Percentiles rank a stretch among this genome's conserved stretches.
These are phyloP conservation scores for Ogataea paraovalis DNA, from an alignment of 805 yeast species.

Conservation along the genomic window DNA sequence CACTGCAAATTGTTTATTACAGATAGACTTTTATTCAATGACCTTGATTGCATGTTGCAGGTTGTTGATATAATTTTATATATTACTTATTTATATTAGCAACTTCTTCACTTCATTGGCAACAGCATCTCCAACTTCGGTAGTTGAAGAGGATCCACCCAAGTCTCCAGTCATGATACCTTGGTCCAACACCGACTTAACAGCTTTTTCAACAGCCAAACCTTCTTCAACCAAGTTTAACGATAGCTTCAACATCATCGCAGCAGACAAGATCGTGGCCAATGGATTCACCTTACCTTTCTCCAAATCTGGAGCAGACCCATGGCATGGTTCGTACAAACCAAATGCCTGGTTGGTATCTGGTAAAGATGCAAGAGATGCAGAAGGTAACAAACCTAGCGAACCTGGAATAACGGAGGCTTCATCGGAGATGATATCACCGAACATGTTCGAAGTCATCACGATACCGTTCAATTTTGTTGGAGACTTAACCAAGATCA, in stretches of 20 bases:
- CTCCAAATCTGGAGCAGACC: slow-evolving; percentile 94
- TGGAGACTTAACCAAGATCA: slow-evolving; percentile 92
- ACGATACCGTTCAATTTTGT: slow-evolving; percentile 88
- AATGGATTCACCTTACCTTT: slow-evolving; percentile 88
- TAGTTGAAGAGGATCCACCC: slow-evolving; percentile 77
- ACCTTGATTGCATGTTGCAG: not conserved
- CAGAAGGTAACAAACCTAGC: slow-evolving; percentile 90
- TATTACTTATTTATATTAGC: slow-evolving; percentile 9
- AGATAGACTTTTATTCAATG: too few species aligned
- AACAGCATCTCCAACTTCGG: slow-evolving; percentile 93
- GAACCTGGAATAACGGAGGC: slow-evolving; percentile 98
- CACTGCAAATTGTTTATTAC: too few species aligned
- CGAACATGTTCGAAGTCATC: slow-evolving; percentile 94
- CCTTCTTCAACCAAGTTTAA: slow-evolving; percentile 82
- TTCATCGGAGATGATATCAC: slow-evolving; percentile 97
- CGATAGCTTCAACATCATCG: slow-evolving; percentile 94
- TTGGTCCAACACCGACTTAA: slow-evolving; percentile 69
- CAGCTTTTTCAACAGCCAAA: slow-evolving; percentile 84
- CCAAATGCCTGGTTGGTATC: slow-evolving; percentile 94
- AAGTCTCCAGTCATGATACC: slow-evolving; percentile 91
- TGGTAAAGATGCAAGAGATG: slow-evolving; percentile 95
- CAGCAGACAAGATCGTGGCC: slow-evolving; percentile 92
- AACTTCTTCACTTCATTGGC: slow-evolving; percentile 59
- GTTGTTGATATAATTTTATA: not conserved
- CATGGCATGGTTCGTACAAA: slow-evolving; percentile 97